Percentiles rank a stretch among this genome's conserved stretches.
These are phyloP conservation scores for Cystobasidiaceae sp. DNA, from an alignment of 1,284 basidiomycete genomes.

Conservation along the genomic window DNA sequence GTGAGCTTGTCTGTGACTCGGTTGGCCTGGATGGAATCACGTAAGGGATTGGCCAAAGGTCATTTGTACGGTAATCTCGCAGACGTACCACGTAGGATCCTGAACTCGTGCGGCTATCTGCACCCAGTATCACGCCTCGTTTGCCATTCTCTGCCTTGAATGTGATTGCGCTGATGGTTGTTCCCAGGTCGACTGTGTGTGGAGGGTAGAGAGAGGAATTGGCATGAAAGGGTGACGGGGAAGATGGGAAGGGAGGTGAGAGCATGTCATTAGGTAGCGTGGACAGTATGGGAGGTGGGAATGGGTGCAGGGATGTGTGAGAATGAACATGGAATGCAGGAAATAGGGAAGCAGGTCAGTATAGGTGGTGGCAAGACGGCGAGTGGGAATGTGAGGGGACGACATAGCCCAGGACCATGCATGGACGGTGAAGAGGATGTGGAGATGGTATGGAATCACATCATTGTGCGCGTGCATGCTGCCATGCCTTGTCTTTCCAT, in stretches of 20 bases:
- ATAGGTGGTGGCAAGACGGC: no score
- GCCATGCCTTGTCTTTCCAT: no score
- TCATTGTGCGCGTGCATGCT: not conserved
- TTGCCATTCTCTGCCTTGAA: conserved; percentile 60
- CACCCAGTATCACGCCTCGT: conserved; percentile 87
- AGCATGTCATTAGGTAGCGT: no score
- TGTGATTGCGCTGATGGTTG: conserved; percentile 99
- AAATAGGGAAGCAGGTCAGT: no score
- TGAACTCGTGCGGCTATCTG: conserved; percentile 93
- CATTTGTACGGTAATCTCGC: not conserved
- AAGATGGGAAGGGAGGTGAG: no score
- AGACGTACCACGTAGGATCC: conserved; percentile 83
- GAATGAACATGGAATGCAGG: no score
- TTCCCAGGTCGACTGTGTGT: conserved; percentile 56
- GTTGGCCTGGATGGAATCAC: conserved; percentile 62
- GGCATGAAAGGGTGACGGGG: no score
- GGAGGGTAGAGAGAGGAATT: no score
- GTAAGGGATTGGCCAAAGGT: not conserved
- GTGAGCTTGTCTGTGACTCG: conserved; percentile 99
- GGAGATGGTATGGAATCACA: not conserved
- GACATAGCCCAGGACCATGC: no score
- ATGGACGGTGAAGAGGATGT: not conserved
- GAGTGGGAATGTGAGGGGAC: not conserved
- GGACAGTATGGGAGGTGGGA: no score
- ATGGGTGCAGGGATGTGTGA: no score